Evolutionary conservation across 768 basidiomycete genomes (phyloP).

Genomic region (Xanthoconium purpureum): DNA sequence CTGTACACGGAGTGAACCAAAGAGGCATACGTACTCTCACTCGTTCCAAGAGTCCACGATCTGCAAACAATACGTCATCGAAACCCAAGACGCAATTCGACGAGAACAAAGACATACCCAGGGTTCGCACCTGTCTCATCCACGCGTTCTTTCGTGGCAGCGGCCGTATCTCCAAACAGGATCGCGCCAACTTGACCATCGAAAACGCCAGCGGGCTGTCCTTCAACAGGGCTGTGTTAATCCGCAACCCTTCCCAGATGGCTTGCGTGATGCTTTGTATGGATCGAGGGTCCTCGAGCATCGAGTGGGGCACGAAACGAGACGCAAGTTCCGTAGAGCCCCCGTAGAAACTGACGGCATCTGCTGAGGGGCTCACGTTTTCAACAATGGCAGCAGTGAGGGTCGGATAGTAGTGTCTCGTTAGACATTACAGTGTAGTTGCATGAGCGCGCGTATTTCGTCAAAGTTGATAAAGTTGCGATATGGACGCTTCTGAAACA

Average conservation of each 20-base stretch:
- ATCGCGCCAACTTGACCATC: not conserved
- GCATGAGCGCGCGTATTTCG: constrained; percentile 10
- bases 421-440: constrained; percentile 14
- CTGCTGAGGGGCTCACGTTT: constrained; percentile 5
- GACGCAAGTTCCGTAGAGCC: constrained; percentile 6
- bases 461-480: constrained; percentile 12
- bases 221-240: not conserved
- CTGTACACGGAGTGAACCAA: not conserved
- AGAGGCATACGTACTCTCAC: not conserved
- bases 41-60: constrained; percentile 12
- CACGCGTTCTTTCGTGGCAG: constrained; percentile 1
- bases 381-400: constrained; percentile 4
- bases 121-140: constrained; percentile 20
- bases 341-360: constrained; percentile 9
- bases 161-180: constrained; percentile 15
- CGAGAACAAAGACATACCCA: not conserved
- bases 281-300: constrained; percentile 2
- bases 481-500: not conserved
- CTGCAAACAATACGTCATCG: not conserved
- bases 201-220: not conserved
- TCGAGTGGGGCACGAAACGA: constrained; percentile 16
- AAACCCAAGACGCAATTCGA: not conserved
- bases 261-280: constrained; percentile 13
- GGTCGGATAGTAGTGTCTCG: constrained; percentile 6
- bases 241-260: constrained; percentile 15